phyloP scores from a whole-genome alignment of 129 eudicot genomes.

The Mikania micrantha region DNA sequence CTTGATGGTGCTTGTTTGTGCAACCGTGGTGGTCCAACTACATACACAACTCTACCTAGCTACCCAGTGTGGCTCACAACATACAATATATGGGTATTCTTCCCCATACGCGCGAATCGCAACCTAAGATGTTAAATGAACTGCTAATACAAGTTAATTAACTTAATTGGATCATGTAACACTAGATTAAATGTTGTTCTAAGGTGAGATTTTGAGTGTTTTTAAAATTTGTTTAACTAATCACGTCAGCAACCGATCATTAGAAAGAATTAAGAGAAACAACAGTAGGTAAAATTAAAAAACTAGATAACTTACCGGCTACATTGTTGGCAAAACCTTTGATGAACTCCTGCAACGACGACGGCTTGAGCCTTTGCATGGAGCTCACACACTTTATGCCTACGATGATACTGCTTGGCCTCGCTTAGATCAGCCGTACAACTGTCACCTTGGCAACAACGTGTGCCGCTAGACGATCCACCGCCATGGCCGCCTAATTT shows the following conservation, averaged over 20 bases:
- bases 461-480: slow-evolving; percentile 23
- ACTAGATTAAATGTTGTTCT: background rate
- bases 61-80: background rate
- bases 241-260: no score
- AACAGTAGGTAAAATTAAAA: background rate
- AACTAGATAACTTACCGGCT: slow-evolving; percentile 46
- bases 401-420: slow-evolving; percentile 62
- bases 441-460: slow-evolving; percentile 66
- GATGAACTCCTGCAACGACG: slow-evolving; percentile 50
- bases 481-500: slow-evolving; percentile 21
- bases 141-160: no score
- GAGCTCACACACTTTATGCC: slow-evolving; percentile 72
- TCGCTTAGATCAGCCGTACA: slow-evolving; percentile 50
- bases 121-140: no score
- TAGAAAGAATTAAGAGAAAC: background rate
- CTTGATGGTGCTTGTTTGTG: background rate
- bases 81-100: no score
- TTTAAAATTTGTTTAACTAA: background rate
- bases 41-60: background rate
- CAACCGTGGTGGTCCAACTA: slow-evolving; percentile 4
- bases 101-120: no score
- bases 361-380: slow-evolving; percentile 73
- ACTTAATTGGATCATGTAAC: background rate
- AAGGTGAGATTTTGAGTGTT: background rate
- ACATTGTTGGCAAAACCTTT: slow-evolving; percentile 80